phyloP scores from a whole-genome alignment of 306 rosid genomes.

The Prunus padus region DNA sequence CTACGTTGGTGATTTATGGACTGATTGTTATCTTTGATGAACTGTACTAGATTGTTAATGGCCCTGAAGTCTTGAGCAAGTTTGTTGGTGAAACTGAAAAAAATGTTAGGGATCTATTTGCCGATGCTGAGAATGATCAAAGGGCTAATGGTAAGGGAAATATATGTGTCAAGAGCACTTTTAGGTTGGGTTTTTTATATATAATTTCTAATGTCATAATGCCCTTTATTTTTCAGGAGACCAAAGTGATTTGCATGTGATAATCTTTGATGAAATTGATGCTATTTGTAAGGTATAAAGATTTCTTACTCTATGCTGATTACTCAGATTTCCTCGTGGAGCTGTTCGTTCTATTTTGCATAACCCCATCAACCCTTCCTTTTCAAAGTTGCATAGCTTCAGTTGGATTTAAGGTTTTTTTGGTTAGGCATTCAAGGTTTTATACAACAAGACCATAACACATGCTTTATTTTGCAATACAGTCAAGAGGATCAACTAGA shows the following conservation, averaged over 20 bases:
- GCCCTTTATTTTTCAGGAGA: slow-evolving; percentile 62
- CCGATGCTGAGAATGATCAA: slow-evolving; percentile 98
- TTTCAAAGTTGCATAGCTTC: slow-evolving; percentile 1
- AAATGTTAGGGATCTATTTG: slow-evolving; percentile 96
- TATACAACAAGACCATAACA: neutral
- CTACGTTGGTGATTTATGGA: slow-evolving; percentile 19
- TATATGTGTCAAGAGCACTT: slow-evolving; percentile 22
- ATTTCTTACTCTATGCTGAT: slow-evolving; percentile 25
- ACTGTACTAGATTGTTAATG: slow-evolving; percentile 75
- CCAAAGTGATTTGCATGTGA: slow-evolving; percentile 95
- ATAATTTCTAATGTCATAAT: slow-evolving; percentile 27
- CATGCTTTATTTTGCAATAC: slow-evolving; percentile 29
- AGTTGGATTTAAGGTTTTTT: neutral
- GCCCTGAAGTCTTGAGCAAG: slow-evolving; percentile 97
- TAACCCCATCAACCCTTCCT: neutral
- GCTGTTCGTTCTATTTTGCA: neutral
- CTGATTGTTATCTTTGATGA: slow-evolving; percentile 5
- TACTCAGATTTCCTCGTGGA: neutral
- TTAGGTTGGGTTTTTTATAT: slow-evolving; percentile 15
- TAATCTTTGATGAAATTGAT: slow-evolving; percentile 97
- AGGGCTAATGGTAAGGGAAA: slow-evolving; percentile 64
- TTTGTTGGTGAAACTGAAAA: slow-evolving; percentile 98
- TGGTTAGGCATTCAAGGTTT: neutral
- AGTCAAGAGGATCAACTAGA: slow-evolving; percentile 97
- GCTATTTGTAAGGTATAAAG: slow-evolving; percentile 91